These are phyloP conservation scores for Dinochytrium kinnereticum DNA, from an alignment of 371 early-diverging fungal species.

Conservation along the genomic window DNA sequence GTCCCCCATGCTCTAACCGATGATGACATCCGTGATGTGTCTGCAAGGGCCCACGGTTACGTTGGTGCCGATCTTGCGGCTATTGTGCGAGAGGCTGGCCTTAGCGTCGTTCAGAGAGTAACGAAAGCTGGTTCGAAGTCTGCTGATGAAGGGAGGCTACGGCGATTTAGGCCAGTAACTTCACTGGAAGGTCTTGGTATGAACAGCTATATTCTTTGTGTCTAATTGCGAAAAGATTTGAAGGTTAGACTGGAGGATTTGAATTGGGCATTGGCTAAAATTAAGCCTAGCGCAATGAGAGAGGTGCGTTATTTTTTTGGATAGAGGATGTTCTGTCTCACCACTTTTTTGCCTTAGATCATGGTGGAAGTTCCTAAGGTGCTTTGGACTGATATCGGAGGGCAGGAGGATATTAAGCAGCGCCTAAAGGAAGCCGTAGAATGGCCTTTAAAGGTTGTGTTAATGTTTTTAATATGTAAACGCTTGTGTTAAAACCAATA, in stretches of 20 bases:
- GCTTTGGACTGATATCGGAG: slow-evolving; percentile 97
- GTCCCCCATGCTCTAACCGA: slow-evolving; percentile 72
- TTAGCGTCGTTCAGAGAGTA: slow-evolving; percentile 75
- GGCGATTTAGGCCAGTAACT: not conserved
- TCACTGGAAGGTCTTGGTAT: not conserved
- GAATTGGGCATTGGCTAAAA: slow-evolving; percentile 52
- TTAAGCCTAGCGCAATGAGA: slow-evolving; percentile 96
- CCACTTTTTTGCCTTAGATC: not conserved
- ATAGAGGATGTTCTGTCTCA: not conserved
- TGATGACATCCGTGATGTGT: slow-evolving; percentile 64
- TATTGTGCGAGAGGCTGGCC: slow-evolving; percentile 86
- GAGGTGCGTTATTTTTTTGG: slow-evolving; percentile 62
- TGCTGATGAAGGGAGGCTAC: not conserved
- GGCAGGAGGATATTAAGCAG: slow-evolving; percentile 92
- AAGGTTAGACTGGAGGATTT: slow-evolving; percentile 43
- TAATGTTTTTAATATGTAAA: not conserved
- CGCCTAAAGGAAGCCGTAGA: slow-evolving; percentile 97
- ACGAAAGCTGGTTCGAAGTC: not conserved
- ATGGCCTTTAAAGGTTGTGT: slow-evolving; percentile 88
- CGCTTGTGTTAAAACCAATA: slow-evolving; percentile 4
- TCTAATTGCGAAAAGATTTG: slow-evolving; percentile 14
- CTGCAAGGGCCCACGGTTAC: slow-evolving; percentile 86
- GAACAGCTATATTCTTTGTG: not conserved
- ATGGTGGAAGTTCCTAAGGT: slow-evolving; percentile 94
- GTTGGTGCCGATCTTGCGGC: slow-evolving; percentile 98